Base-by-base conservation (phyloP, 805 yeast species). In the Grigorovia humatica region DNA sequence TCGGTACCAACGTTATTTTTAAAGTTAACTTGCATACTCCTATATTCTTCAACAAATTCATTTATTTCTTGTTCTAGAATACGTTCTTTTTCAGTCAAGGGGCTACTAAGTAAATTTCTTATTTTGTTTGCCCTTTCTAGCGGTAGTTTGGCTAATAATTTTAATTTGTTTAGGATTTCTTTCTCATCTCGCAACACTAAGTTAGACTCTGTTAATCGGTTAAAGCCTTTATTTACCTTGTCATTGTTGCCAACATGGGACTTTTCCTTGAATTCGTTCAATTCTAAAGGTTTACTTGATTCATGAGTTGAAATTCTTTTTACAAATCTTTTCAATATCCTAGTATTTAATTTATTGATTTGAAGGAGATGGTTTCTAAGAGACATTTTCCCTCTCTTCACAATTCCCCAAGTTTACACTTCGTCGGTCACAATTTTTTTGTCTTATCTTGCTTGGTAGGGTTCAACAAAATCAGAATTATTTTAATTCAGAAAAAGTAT, bases 51-150 rank as follows among this genome's bases (percentile, higher is more conserved):
- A 20, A 65, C 52, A 47, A 67, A 65, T 1, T 54, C 56, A 12
- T 63, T 57, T 19, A 67, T 51, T 51, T 65, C 66, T 40, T 59
- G 62, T 51, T 67, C 69, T 48, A 66, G 50, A 45, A 60, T 65
- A 41, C 61, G 56, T 54, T 66, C 70, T 46, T 59, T 65, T 23
- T 50, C 54, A 18, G 55, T 49, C 23, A 60, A 46, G 6, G 55
- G 49, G 19, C 47, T 46, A 13, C 55, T 53, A 42, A 35, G 44
- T 15, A 52, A 17, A 2, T 48, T 27, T 17, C 42, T 23, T 13
- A 51, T 20, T 15, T 38, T 38, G 15, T 38, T 8, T 13, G 42
- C 42, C 44, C 54, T 50, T 18, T 46, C 45, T 2, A 32, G 42
- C 6, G 52, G 46, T 7, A 51, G 49, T 27, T 49, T 47, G 29